These are phyloP conservation scores for Dioszegia aurantiaca DNA, from an alignment of 768 basidiomycete genomes.

Conservation along the genomic window DNA sequence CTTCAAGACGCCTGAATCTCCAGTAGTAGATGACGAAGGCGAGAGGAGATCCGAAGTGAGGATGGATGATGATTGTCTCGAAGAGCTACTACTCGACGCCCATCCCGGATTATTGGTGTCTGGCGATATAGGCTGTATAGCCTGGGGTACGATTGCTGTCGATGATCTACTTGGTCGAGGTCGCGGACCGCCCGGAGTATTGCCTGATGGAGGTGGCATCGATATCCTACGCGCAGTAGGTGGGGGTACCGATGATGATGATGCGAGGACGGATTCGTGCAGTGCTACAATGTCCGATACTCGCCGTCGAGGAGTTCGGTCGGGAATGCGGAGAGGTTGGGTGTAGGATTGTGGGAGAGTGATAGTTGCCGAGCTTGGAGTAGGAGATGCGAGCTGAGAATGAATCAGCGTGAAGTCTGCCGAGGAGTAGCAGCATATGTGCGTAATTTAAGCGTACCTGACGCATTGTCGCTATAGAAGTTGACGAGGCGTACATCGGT, in stretches of 20 bases:
- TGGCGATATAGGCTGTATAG: background rate
- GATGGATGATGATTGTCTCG: background rate
- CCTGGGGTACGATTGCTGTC: background rate
- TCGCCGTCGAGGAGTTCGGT: slow-evolving; percentile 2
- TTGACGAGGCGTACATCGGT: slow-evolving; percentile 10
- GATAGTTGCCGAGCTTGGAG: background rate
- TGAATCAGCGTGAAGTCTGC: too few species aligned
- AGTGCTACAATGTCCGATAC: slow-evolving; percentile 3
- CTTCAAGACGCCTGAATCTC: too few species aligned
- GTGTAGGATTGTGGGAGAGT: background rate
- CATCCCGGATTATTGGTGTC: background rate
- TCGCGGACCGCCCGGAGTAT: slow-evolving; percentile 1
- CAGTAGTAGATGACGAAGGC: background rate
- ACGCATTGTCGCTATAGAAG: background rate
- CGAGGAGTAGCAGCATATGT: too few species aligned
- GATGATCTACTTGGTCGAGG: background rate
- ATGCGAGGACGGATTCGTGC: background rate
- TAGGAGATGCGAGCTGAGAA: too few species aligned
- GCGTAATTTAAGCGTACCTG: background rate
- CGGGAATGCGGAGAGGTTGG: background rate
- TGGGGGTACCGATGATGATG: background rate
- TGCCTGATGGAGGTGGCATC: background rate
- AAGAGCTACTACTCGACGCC: background rate
- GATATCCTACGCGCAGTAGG: background rate
- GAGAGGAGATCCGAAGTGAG: background rate